These are phyloP conservation scores for Helenozyma rhizophorensis DNA, from an alignment of 805 yeast genomes.

Conservation along the genomic window DNA sequence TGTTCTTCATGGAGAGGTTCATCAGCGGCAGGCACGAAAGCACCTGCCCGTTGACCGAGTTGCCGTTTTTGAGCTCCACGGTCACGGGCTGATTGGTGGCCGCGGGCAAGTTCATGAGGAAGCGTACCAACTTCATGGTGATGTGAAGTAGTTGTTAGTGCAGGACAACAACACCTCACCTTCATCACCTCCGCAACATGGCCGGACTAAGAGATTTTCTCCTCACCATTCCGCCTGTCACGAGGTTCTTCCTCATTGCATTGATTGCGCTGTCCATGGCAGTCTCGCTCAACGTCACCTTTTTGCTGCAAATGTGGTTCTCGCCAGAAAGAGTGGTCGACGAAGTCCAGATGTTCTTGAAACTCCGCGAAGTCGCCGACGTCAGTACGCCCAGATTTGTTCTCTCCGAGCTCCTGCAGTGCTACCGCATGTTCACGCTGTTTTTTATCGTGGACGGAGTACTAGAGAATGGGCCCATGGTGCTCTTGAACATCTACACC, in stretches of 20 bases:
- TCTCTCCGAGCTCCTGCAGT: constrained; percentile 7
- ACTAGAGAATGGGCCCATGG: constrained; percentile 20
- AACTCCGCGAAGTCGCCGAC: no score
- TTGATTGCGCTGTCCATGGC: constrained; percentile 43
- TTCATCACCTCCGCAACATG: constrained; percentile 3
- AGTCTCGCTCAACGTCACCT: constrained; percentile 17
- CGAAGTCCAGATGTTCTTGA: neutral
- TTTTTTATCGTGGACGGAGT: constrained; percentile 43
- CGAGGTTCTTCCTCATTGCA: constrained; percentile 50
- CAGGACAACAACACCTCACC: no score
- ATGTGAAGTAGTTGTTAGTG: no score
- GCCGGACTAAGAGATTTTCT: constrained; percentile 12
- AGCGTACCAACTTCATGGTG: constrained; percentile 64
- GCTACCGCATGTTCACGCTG: constrained; percentile 47
- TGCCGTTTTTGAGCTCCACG: constrained; percentile 88
- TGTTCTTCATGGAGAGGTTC: constrained; percentile 81
- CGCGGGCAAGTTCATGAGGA: constrained; percentile 69
- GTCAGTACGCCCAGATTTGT: neutral
- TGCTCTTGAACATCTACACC: constrained; percentile 49
- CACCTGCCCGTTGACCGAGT: constrained; percentile 77
- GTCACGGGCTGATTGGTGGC: constrained; percentile 78
- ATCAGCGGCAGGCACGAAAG: constrained; percentile 84
- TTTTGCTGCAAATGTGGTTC: constrained; percentile 12
- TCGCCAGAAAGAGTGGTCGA: constrained; percentile 9
- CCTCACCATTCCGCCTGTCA: constrained; percentile 53